A percentile compares a stretch with the other conserved stretches of the same genome.
These are phyloP conservation scores for Xanthoparmelia taractica DNA, from an alignment of 495 filamentous ascomycete species.

Conservation along the genomic window DNA sequence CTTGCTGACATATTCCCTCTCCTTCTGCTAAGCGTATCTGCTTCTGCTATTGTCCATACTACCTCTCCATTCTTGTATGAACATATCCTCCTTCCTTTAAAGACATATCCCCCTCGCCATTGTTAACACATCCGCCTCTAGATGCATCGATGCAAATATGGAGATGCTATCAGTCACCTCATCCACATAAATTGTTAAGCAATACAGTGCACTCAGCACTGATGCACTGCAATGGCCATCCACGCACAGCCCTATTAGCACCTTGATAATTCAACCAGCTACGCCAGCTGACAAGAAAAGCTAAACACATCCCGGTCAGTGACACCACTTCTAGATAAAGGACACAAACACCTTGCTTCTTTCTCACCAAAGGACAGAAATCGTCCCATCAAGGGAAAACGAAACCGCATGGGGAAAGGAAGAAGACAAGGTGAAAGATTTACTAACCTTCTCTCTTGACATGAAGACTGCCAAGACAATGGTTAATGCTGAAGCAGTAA, in stretches of 20 bases:
- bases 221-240: slow-evolving; percentile 4
- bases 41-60: too few relatives aligned
- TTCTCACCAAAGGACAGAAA: background rate
- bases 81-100: too few relatives aligned
- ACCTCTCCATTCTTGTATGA: too few relatives aligned
- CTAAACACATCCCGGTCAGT: slow-evolving; percentile 1
- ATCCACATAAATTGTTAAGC: too few relatives aligned
- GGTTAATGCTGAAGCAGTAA: slow-evolving; percentile 39
- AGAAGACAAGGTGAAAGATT: background rate
- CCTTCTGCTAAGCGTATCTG: too few relatives aligned
- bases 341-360: slow-evolving; percentile 5
- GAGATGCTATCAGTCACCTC: too few relatives aligned
- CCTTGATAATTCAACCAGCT: background rate
- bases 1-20: too few relatives aligned
- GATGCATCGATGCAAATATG: too few relatives aligned
- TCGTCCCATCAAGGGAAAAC: slow-evolving; percentile 3
- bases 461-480: slow-evolving; percentile 36
- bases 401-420: slow-evolving; percentile 1
- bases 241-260: slow-evolving; percentile 1
- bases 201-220: background rate
- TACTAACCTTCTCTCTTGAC: slow-evolving; percentile 8
- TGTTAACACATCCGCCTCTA: too few relatives aligned
- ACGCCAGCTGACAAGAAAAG: slow-evolving; percentile 3
- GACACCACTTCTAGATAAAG: slow-evolving; percentile 1
- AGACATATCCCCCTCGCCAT: too few relatives aligned